Conservation (phyloP, 2,329 filamentous ascomycete species). For the Hypomyces rosellus region DNA sequence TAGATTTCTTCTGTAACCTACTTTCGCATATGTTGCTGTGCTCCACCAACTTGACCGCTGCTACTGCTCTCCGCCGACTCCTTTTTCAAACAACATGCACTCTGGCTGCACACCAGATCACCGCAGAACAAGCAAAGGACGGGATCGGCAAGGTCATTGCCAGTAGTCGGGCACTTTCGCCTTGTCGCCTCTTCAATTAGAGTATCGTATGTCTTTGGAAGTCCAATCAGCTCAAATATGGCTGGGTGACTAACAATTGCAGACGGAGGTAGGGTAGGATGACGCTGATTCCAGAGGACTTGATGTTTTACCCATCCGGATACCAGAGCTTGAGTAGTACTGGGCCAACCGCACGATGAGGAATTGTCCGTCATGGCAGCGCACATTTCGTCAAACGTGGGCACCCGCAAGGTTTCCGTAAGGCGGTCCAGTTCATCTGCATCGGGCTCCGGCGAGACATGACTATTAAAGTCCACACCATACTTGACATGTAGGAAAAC, state of each 20-base stretch:
- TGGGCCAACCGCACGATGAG: constrained; percentile 43
- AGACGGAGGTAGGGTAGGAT: constrained; percentile 29
- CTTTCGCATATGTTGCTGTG: constrained; percentile 84
- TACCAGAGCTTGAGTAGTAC: constrained; percentile 40
- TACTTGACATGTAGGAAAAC: constrained; percentile 83
- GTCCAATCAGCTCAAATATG: constrained; percentile 88
- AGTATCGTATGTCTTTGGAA: constrained; percentile 87
- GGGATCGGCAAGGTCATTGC: constrained; percentile 85
- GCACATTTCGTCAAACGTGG: constrained; percentile 74
- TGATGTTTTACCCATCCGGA: constrained; percentile 70
- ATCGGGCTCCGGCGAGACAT: constrained; percentile 56
- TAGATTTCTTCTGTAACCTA: constrained; percentile 41
- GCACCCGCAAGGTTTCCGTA: constrained; percentile 67
- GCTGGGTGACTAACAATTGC: constrained; percentile 68
- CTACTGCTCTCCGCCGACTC: constrained; percentile 36
- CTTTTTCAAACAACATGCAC: constrained; percentile 76
- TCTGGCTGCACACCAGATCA: constrained; percentile 93
- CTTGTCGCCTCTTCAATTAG: constrained; percentile 88
- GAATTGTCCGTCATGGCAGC: constrained; percentile 45
- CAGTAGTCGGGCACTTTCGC: constrained; percentile 77
- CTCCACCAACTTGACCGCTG: constrained; percentile 61
- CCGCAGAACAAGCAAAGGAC: constrained; percentile 92
- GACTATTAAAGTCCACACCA: constrained; percentile 77
- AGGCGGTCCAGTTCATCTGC: constrained; percentile 77
- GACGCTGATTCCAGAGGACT: constrained; percentile 32